A percentile compares a stretch with the other conserved stretches of the same genome.
Conservation (phyloP, 805 yeast genomes). For the Yamadazyma sp. region DNA sequence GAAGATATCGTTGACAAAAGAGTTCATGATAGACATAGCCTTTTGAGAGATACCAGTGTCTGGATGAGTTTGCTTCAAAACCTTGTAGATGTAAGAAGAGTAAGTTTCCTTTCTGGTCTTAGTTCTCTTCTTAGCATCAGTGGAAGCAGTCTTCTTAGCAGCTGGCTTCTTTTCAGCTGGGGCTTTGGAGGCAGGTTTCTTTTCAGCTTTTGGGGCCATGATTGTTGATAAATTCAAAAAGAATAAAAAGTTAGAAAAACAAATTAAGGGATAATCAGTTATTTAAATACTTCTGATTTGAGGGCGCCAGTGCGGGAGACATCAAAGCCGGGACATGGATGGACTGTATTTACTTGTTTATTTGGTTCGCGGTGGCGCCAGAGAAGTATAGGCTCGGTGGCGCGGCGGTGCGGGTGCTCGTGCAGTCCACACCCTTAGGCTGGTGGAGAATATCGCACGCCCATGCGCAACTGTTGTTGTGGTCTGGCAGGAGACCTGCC, state of each 20-base stretch:
- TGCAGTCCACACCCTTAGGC: too few species aligned
- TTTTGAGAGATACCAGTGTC: conserved; percentile 99
- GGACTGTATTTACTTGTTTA: conserved; percentile 1
- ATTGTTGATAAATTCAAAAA: conserved; percentile 3
- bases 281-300: conserved; percentile 11
- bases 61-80: conserved; percentile 97
- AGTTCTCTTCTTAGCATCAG: conserved; percentile 85
- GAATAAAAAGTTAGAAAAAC: conserved; percentile 7
- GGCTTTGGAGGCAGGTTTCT: conserved; percentile 91
- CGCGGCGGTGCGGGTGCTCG: too few species aligned
- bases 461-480: too few species aligned
- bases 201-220: conserved; percentile 69
- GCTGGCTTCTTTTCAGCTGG: conserved; percentile 94
- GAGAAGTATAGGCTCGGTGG: too few species aligned
- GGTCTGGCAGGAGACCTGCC: background rate
- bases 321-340: too few species aligned
- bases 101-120: conserved; percentile 98
- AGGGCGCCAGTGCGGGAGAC: too few species aligned
- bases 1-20: conserved; percentile 95
- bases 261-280: conserved; percentile 11
- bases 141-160: conserved; percentile 83
- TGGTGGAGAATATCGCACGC: too few species aligned
- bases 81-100: conserved; percentile 98
- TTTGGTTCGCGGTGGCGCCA: too few species aligned
- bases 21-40: conserved; percentile 98